phyloP scores from a whole-genome alignment of 2,329 filamentous ascomycete species.

The Didymella glomerata region DNA sequence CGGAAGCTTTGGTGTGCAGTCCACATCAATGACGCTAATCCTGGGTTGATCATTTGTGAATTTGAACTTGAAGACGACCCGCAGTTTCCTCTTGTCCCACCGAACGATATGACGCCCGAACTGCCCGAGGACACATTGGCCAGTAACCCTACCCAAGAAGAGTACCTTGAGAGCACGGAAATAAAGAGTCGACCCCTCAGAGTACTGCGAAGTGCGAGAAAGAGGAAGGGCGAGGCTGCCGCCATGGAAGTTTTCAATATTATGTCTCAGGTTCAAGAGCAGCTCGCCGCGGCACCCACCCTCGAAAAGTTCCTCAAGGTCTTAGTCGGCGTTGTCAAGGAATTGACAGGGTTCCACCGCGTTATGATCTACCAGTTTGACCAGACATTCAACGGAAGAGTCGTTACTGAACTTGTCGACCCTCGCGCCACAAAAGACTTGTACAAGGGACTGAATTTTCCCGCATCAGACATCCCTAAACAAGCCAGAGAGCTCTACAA shows the following conservation, averaged over 20 bases:
- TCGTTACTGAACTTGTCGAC: conserved; percentile 87
- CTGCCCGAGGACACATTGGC: conserved; percentile 77
- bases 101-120: conserved; percentile 65
- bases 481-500: conserved; percentile 91
- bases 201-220: conserved; percentile 76
- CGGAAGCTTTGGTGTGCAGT: conserved; percentile 88
- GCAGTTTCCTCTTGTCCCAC: conserved; percentile 71
- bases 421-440: conserved; percentile 80
- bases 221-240: conserved; percentile 77
- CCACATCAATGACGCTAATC: conserved; percentile 74
- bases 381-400: conserved; percentile 79
- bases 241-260: conserved; percentile 93
- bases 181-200: conserved; percentile 79
- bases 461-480: conserved; percentile 84
- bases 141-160: conserved; percentile 75
- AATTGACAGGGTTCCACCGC: conserved; percentile 88
- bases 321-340: conserved; percentile 84
- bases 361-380: conserved; percentile 96
- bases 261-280: conserved; percentile 90
- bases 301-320: conserved; percentile 80
- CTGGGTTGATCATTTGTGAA: conserved; percentile 78
- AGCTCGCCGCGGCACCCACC: conserved; percentile 75
- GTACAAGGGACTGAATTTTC: conserved; percentile 88
- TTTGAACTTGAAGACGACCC: conserved; percentile 85
- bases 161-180: conserved; percentile 78